Percentiles rank a stretch among this genome's conserved stretches.
These are phyloP conservation scores for Phylloporus rhodoxanthus DNA, from an alignment of 768 basidiomycete species.

Conservation along the genomic window DNA sequence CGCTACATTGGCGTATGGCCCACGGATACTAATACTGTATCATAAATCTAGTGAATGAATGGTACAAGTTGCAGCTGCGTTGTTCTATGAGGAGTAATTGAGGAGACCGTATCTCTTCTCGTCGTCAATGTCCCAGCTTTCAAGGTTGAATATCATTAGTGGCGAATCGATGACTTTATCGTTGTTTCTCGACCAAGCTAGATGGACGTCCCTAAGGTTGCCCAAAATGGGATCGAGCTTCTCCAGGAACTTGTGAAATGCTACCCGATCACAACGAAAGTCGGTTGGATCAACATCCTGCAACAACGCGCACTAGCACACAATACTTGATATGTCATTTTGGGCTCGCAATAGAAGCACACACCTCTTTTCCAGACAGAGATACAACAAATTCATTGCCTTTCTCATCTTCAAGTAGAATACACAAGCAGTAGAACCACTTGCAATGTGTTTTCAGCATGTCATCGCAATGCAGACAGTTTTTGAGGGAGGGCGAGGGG, in stretches of 20 bases:
- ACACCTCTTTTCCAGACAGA: constrained; percentile 43
- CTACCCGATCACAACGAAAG: constrained; percentile 35
- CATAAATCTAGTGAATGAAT: not conserved
- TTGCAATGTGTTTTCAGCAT: constrained; percentile 45
- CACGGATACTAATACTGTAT: no score
- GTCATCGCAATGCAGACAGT: constrained; percentile 51
- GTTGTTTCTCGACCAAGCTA: constrained; percentile 21
- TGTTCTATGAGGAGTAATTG: constrained; percentile 6
- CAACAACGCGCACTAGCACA: constrained; percentile 39
- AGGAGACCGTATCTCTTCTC: constrained; percentile 23
- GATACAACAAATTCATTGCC: constrained; percentile 40
- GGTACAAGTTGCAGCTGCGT: not conserved
- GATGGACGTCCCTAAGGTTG: constrained; percentile 40
- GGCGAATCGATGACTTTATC: constrained; percentile 21
- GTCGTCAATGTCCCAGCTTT: constrained; percentile 25
- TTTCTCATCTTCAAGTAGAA: constrained; percentile 48
- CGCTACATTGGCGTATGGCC: no score
- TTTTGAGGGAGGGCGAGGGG: constrained; percentile 35
- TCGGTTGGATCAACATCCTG: constrained; percentile 40
- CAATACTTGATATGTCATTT: not conserved
- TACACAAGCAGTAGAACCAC: constrained; percentile 43
- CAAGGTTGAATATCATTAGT: constrained; percentile 23
- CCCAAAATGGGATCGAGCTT: constrained; percentile 45
- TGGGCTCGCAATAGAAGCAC: constrained; percentile 8
- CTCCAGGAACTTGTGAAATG: constrained; percentile 33